These are phyloP conservation scores for Ramaria sp. DNA, from an alignment of 768 basidiomycete genomes.

Conservation along the genomic window DNA sequence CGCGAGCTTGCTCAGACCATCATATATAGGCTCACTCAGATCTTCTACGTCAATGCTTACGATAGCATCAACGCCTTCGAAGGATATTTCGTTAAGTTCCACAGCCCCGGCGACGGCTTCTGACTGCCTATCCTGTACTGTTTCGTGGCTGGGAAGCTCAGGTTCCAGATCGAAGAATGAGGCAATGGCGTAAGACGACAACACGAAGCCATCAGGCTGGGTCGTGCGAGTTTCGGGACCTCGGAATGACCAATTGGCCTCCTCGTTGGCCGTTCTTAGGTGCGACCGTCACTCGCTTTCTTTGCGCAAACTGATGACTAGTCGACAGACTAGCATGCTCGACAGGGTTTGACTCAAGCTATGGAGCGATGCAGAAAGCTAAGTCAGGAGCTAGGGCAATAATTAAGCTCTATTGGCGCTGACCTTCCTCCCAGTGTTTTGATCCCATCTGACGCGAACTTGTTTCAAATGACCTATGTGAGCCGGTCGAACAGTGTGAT, in stretches of 20 bases:
- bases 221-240: too few species aligned
- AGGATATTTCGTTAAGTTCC: too few species aligned
- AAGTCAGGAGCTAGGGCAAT: not conserved
- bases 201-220: not conserved
- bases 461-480: not conserved
- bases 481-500: not conserved
- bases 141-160: too few species aligned
- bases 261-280: not conserved
- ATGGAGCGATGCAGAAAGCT: not conserved
- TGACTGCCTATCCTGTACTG: too few species aligned
- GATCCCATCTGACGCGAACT: not conserved
- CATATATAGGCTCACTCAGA: too few species aligned
- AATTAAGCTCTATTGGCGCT: not conserved
- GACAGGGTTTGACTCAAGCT: not conserved
- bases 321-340: not conserved
- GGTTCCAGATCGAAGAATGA: not conserved
- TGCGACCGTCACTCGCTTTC: not conserved
- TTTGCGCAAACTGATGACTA: conserved; percentile 2
- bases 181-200: not conserved
- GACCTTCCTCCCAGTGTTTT: not conserved
- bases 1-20: too few species aligned
- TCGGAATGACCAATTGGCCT: not conserved
- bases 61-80: too few species aligned
- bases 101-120: too few species aligned
- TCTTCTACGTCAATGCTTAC: too few species aligned